phyloP scores from a whole-genome alignment of 2,329 filamentous ascomycete genomes.

The Phyllosticta citrichinensis region DNA sequence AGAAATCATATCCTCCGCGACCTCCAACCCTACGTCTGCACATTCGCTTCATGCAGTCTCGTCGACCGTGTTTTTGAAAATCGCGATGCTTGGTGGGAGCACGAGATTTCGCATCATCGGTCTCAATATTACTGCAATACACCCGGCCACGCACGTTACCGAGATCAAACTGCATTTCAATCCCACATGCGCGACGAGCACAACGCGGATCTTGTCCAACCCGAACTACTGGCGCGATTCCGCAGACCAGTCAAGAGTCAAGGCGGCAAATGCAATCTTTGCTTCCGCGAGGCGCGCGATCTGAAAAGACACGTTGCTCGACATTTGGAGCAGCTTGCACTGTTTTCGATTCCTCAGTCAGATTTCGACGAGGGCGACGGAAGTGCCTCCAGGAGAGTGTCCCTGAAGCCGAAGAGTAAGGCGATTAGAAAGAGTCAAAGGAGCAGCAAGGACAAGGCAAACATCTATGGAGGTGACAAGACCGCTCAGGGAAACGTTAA shows the following conservation, averaged over 20 bases:
- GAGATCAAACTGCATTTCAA: neutral
- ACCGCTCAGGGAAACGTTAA: neutral
- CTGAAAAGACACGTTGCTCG: conserved; percentile 11
- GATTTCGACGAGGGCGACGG: neutral
- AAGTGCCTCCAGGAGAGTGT: neutral
- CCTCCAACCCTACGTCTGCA: conserved; percentile 12
- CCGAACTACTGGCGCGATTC: conserved; percentile 1
- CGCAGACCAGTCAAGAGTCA: neutral
- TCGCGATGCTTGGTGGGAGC: conserved; percentile 11
- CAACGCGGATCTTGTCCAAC: neutral
- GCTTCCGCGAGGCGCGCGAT: neutral
- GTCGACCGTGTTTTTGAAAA: conserved; percentile 7
- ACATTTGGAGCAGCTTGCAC: conserved; percentile 12
- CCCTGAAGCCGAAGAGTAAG: neutral
- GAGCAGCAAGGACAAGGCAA: no score
- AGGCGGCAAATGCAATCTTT: conserved; percentile 9
- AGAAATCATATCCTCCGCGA: conserved; percentile 12
- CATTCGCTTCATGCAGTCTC: conserved; percentile 8
- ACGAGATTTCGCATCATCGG: conserved; percentile 11
- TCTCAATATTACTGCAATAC: conserved; percentile 11
- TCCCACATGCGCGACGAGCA: conserved; percentile 10
- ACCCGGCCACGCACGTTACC: conserved; percentile 1
- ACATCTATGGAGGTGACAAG: neutral
- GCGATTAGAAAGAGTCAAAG: no score
- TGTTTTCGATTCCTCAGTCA: conserved; percentile 10